Conservation (phyloP, 768 basidiomycete genomes). For the Lyophyllum atratum region DNA sequence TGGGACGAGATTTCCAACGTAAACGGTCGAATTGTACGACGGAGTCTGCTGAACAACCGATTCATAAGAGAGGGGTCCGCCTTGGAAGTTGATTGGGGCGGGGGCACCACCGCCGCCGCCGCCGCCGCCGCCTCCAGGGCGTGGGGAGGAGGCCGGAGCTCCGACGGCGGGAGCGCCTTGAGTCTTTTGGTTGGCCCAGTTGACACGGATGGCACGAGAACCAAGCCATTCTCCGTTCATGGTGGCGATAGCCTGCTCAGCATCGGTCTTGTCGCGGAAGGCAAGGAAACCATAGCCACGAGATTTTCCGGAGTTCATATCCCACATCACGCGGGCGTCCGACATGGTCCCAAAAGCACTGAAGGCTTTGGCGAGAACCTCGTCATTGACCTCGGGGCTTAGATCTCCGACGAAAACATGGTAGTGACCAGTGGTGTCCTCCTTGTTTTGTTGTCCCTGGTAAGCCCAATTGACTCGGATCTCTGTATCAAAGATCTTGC, state of each 20-base stretch:
- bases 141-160: constrained; percentile 36
- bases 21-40: constrained; percentile 93
- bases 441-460: constrained; percentile 97
- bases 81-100: constrained; percentile 89
- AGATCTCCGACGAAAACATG: constrained; percentile 99
- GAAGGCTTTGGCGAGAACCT: constrained; percentile 95
- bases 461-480: constrained; percentile 99
- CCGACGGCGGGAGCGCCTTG: constrained; percentile 57
- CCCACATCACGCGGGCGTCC: constrained; percentile 99
- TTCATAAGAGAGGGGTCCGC: constrained; percentile 89
- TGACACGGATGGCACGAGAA: constrained; percentile 96
- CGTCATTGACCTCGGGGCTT: constrained; percentile 97
- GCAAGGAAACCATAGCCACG: constrained; percentile 98
- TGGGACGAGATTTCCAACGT: constrained; percentile 97
- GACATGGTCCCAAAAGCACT: constrained; percentile 95
- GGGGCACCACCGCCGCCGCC: constrained; percentile 76
- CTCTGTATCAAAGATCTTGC: constrained; percentile 99
- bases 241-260: constrained; percentile 97
- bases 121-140: constrained; percentile 49
- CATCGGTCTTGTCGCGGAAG: constrained; percentile 98
- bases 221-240: constrained; percentile 99
- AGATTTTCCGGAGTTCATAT: constrained; percentile 99
- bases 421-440: constrained; percentile 96
- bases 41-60: constrained; percentile 93
- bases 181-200: constrained; percentile 99